phyloP scores from a whole-genome alignment of 2,329 filamentous ascomycete species.

The Scytalidium lignicola region DNA sequence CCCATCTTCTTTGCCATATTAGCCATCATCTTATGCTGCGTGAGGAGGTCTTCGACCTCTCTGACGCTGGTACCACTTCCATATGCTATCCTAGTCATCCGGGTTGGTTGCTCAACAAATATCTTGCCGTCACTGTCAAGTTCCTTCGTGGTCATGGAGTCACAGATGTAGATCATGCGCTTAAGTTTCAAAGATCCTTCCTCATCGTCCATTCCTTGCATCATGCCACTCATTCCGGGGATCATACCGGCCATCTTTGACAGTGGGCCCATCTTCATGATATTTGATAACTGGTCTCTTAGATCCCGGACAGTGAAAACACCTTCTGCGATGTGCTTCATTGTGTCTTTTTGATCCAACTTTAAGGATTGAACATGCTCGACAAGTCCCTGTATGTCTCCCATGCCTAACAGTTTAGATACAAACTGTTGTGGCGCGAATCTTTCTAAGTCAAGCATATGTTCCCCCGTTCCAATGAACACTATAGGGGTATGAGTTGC shows the following conservation, averaged over 20 bases:
- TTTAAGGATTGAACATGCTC: constrained; percentile 96
- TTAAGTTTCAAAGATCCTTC: constrained; percentile 91
- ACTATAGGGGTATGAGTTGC: constrained; percentile 96
- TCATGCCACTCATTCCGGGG: constrained; percentile 87
- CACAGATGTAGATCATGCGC: constrained; percentile 98
- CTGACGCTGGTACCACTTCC: constrained; percentile 86
- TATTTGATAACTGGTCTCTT: constrained; percentile 90
- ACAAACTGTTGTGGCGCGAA: constrained; percentile 93
- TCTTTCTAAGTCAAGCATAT: constrained; percentile 89
- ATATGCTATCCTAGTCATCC: constrained; percentile 86
- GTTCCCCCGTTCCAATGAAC: constrained; percentile 95
- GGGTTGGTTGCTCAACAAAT: constrained; percentile 84
- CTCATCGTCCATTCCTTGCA: constrained; percentile 94
- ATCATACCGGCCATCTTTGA: constrained; percentile 99
- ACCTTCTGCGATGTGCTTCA: constrained; percentile 97
- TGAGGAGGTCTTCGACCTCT: constrained; percentile 95
- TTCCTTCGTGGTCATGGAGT: constrained; percentile 96
- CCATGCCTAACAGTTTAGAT: constrained; percentile 92
- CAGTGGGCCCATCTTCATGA: constrained; percentile 99
- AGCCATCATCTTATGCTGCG: constrained; percentile 97
- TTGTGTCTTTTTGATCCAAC: constrained; percentile 95
- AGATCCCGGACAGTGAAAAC: constrained; percentile 94
- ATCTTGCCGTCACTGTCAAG: constrained; percentile 93
- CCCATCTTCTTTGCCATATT: constrained; percentile 99
- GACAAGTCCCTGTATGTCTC: constrained; percentile 89